Base-by-base conservation (phyloP, 139 green algal species). In the Chlorella sp. region DNA sequence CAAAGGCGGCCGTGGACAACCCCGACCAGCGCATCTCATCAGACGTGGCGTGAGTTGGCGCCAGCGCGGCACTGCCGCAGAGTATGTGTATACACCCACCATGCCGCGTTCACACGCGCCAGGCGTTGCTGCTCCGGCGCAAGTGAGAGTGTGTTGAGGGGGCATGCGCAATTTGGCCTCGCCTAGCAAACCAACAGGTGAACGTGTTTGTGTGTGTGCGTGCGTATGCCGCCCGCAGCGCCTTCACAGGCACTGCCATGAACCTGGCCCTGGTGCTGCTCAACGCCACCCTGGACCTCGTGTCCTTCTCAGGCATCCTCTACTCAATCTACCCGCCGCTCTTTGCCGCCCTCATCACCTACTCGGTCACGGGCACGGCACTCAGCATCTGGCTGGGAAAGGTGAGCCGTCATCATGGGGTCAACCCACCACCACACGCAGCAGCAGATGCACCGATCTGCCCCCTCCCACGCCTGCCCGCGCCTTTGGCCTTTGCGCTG, bases 241-340 rank as follows among this genome's bases (percentile, higher is more conserved):
- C 70, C 34, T 98, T 99, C 85, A 98, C 93, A 31, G 90, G 91
- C 76, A 93, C 91, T 2, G 81, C 94, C 0, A 64, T 99, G 33
- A 75, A 60, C 5, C 88, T 99, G 70, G 79, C 83, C 0, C 78
- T 98, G 31, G 91, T 86, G 10, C 66, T 98, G 20, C 83, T 99
- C 49, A 97, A 95, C 77, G 85, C 90, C 3, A 31, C 74, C 0
- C 79, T 97, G 5, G 95, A 99, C 84, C 89, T 99, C 36, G 71
- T 98, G 1, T 95, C 87, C 42, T 99, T 99, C 85, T 93, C 84
- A 42, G 91, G 88, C 70, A 99, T 99, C 81, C 81, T 99, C 60
- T 99, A 91, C 83, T 86, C 78, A 72, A 99, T 99, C 75, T 99
- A 99, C 82, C 95, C 95, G 0, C 95, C 95, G 0, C 88, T 99